A percentile compares a stretch with the other conserved stretches of the same genome.
Evolutionary conservation across 371 early-diverging fungal species (phyloP).

Genomic region (Catenaria anguillulae): DNA sequence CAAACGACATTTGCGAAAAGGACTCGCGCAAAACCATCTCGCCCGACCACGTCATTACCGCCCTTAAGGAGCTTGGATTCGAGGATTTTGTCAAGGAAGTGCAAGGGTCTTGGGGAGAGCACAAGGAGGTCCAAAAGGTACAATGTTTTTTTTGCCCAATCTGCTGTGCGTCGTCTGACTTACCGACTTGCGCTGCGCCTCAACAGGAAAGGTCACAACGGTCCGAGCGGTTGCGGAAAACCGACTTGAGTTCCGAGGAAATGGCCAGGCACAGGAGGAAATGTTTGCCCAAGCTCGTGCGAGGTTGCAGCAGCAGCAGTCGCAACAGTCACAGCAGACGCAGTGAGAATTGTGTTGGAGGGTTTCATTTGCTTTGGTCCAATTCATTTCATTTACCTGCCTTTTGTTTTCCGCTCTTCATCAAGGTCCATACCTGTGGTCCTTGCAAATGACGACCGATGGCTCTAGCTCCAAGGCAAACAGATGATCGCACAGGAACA

Average conservation of each 20-base stretch:
- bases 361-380: no score
- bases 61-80: constrained; percentile 84
- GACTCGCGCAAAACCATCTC: constrained; percentile 96
- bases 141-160: neutral
- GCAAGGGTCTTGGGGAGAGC: constrained; percentile 74
- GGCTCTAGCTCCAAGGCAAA: no score
- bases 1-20: constrained; percentile 95
- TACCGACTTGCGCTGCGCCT: neutral
- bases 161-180: neutral
- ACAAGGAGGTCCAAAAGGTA: constrained; percentile 72
- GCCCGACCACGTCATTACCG: constrained; percentile 87
- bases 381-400: no score
- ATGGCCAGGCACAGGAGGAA: constrained; percentile 69
- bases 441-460: no score
- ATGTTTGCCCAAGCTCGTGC: constrained; percentile 86
- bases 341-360: no score
- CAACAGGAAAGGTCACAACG: constrained; percentile 76
- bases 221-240: constrained; percentile 68
- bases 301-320: constrained; percentile 47
- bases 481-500: no score
- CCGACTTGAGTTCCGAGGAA: constrained; percentile 86
- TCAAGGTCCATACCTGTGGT: no score
- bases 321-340: constrained; percentile 6
- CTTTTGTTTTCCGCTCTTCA: no score
- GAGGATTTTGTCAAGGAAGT: constrained; percentile 81